A percentile compares a stretch with the other conserved stretches of the same genome.
Evolutionary conservation across 129 eudicot genomes (phyloP).

Genomic region (Smallanthus sonchifolius): DNA sequence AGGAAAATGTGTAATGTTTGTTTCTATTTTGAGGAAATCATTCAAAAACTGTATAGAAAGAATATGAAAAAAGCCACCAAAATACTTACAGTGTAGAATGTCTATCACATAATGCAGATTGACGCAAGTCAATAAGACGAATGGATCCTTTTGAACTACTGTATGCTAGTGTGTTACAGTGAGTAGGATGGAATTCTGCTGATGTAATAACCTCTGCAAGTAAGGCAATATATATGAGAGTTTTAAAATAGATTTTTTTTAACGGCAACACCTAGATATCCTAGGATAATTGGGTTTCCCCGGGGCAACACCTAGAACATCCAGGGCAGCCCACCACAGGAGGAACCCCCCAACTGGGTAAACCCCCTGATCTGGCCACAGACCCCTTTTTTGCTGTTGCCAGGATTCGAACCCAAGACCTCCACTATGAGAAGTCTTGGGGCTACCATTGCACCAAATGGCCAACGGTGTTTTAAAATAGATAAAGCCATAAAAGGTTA

Average conservation of each 20-base stretch:
- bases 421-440: too few relatives aligned
- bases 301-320: too few relatives aligned
- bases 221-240: not conserved
- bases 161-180: conserved; percentile 86
- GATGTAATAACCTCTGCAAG: conserved; percentile 95
- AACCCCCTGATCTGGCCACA: too few relatives aligned
- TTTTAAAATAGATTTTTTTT: not conserved
- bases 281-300: too few relatives aligned
- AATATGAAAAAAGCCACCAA: conserved; percentile 2
- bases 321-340: too few relatives aligned
- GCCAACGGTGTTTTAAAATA: not conserved
- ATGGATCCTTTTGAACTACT: conserved; percentile 99
- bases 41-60: not conserved
- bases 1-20: not conserved
- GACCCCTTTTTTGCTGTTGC: too few relatives aligned
- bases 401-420: too few relatives aligned
- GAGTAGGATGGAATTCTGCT: conserved; percentile 97
- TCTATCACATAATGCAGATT: conserved; percentile 91
- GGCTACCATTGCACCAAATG: too few relatives aligned
- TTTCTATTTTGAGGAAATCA: not conserved
- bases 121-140: conserved; percentile 96
- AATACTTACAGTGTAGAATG: conserved; percentile 88
- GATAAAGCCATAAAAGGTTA: not conserved
- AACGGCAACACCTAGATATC: too few relatives aligned
- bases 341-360: too few relatives aligned